Conservation (phyloP, 352 stramenopile species). For the Globisporangium barbulae region DNA sequence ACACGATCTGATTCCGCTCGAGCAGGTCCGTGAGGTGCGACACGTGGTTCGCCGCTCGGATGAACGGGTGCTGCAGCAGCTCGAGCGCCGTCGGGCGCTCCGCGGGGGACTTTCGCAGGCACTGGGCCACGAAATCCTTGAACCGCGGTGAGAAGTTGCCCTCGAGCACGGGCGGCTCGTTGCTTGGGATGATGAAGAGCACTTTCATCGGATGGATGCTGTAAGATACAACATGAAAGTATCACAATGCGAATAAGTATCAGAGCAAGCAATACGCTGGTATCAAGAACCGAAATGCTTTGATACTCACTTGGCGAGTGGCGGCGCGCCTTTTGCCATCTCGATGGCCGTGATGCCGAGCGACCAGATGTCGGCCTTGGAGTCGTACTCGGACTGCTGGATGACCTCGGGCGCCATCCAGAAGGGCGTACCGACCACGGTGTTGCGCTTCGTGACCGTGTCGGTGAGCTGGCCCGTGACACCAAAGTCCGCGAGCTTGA, state of each 20-base stretch:
- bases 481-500: conserved; percentile 81
- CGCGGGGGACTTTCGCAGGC: conserved; percentile 85
- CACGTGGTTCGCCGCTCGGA: conserved; percentile 62
- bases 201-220: conserved; percentile 98
- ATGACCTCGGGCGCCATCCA: conserved; percentile 95
- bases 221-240: neutral
- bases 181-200: conserved; percentile 98
- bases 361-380: conserved; percentile 97
- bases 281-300: neutral
- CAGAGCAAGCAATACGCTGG: neutral
- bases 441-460: conserved; percentile 97
- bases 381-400: conserved; percentile 92
- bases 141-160: conserved; percentile 70
- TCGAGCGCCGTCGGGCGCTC: conserved; percentile 81
- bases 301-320: conserved; percentile 79
- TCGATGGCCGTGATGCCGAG: conserved; percentile 99
- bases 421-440: conserved; percentile 97
- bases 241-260: neutral
- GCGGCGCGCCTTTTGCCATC: conserved; percentile 96
- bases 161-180: conserved; percentile 85
- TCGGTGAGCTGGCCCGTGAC: conserved; percentile 95
- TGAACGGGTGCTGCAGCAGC: conserved; percentile 86
- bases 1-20: conserved; percentile 19
- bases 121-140: conserved; percentile 88
- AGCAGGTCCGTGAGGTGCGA: conserved; percentile 72